Evolutionary conservation across 805 yeast species (phyloP).

Genomic region (Yarrowia keelungensis): DNA sequence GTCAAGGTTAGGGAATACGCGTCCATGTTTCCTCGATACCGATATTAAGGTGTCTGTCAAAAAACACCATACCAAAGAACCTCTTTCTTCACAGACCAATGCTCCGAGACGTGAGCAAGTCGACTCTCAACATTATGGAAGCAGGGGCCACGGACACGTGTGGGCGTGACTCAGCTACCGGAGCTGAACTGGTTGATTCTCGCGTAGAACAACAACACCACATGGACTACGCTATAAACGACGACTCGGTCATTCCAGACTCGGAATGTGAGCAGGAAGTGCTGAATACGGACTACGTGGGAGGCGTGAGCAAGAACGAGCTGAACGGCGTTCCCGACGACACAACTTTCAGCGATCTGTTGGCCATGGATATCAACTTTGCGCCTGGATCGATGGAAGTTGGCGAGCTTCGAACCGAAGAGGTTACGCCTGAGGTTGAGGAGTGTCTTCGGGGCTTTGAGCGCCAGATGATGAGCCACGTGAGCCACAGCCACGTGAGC

Average conservation of each 20-base stretch:
- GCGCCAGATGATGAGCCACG: constrained; percentile 26
- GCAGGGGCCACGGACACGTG: constrained; percentile 11
- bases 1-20: constrained; percentile 17
- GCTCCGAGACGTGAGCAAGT: constrained; percentile 38
- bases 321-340: neutral
- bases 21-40: neutral
- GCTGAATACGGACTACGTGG: constrained; percentile 66
- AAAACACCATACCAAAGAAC: neutral
- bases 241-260: constrained; percentile 67
- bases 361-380: constrained; percentile 23
- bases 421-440: constrained; percentile 30
- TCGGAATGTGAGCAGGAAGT: constrained; percentile 94
- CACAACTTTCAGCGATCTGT: constrained; percentile 14
- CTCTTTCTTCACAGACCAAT: neutral
- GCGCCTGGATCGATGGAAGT: constrained; percentile 25
- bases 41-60: constrained; percentile 11
- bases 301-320: constrained; percentile 3
- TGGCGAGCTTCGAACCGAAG: constrained; percentile 27
- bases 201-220: neutral
- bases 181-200: neutral
- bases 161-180: neutral
- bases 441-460: constrained; percentile 29
- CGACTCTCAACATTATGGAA: constrained; percentile 32
- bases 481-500: constrained; percentile 1
- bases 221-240: constrained; percentile 62